phyloP scores from a whole-genome alignment of 1,139 yeast genomes.

The Taphrina communis region DNA sequence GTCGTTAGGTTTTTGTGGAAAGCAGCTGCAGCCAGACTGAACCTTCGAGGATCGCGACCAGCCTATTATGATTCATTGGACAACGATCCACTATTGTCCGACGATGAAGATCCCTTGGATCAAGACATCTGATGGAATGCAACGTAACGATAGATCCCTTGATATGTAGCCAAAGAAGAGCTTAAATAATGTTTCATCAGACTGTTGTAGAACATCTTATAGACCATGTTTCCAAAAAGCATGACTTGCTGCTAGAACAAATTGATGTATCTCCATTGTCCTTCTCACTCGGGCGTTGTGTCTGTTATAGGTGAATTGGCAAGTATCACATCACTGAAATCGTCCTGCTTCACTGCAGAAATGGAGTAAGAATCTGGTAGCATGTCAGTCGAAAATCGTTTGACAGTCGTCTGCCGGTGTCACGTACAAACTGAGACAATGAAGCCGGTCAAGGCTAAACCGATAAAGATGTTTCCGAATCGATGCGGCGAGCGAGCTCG shows the following conservation, averaged over 20 bases:
- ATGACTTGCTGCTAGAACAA: too few relatives aligned
- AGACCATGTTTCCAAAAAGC: too few relatives aligned
- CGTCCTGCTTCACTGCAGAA: slow-evolving; percentile 42
- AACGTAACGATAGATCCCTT: too few relatives aligned
- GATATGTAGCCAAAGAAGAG: too few relatives aligned
- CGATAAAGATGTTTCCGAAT: slow-evolving; percentile 37
- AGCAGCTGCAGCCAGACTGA: slow-evolving; percentile 43
- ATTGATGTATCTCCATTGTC: too few relatives aligned
- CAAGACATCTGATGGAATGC: slow-evolving; percentile 29
- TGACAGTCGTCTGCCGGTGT: not conserved
- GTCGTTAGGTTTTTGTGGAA: slow-evolving; percentile 39
- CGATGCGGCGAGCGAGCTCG: slow-evolving; percentile 23
- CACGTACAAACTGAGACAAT: slow-evolving; percentile 38
- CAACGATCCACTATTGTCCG: slow-evolving; percentile 47
- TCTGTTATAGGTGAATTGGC: slow-evolving; percentile 20
- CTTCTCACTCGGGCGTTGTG: not conserved
- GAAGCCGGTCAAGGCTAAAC: slow-evolving; percentile 31
- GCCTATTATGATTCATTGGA: slow-evolving; percentile 48
- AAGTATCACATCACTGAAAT: slow-evolving; percentile 39
- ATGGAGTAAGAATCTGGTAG: slow-evolving; percentile 38
- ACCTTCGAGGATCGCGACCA: slow-evolving; percentile 43
- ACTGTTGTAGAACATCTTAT: too few relatives aligned
- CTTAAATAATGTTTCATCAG: too few relatives aligned
- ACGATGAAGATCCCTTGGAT: slow-evolving; percentile 43
- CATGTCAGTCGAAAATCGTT: not conserved